Base-by-base conservation (phyloP, 192 early-diverging fungal genomes). In the Blastocladiella britannica region DNA sequence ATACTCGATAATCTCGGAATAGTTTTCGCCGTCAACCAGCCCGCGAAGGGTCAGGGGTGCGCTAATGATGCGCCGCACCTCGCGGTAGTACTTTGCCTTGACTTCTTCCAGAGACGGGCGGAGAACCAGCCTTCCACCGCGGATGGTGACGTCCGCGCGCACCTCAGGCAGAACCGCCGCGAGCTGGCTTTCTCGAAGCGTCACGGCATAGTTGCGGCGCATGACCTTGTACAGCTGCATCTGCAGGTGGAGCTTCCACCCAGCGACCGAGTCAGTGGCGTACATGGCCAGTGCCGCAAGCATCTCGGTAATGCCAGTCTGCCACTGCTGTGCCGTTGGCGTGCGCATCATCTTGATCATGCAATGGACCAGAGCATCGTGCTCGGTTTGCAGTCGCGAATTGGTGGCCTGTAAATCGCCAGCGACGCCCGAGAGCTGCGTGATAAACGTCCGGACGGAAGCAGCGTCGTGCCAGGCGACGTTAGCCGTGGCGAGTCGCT, bases 1-100 rank as follows among this genome's bases (percentile, higher is more conserved):
- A 12, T 58, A 53, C 47, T 80, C 68, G 28, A 76, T 61, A 66
- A 80, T 75, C 18, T 54, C 25, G 20, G 57, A 31, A 61, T 75
- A 80, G 12, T 72, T 65, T 1, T 78, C 71, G 1, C 70, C 67
- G 24, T 61, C 58, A 28, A 43, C 25, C 3, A 80, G 61, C 8
- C 71, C 66, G 53, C 65, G 63, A 60, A 80, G 78, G 2, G 63
- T 22, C 24, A 62, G 55, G 12, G 78, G 78, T 9, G 76, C 65
- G 53, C 73, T 80, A 56, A 80, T 76, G 55, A 78, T 69, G 58
- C 73, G 73, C 60, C 78, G 78, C 64, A 80, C 71, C 64, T 80
- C 78, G 3, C 75, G 62, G 57, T 76, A 80, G 62, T 78, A 80
- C 57, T 78, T 78, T n/a, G 78, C 73, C 51, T 69, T 63, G 57